Conservation (phyloP, 768 basidiomycete species). For the Terana coerulea region DNA sequence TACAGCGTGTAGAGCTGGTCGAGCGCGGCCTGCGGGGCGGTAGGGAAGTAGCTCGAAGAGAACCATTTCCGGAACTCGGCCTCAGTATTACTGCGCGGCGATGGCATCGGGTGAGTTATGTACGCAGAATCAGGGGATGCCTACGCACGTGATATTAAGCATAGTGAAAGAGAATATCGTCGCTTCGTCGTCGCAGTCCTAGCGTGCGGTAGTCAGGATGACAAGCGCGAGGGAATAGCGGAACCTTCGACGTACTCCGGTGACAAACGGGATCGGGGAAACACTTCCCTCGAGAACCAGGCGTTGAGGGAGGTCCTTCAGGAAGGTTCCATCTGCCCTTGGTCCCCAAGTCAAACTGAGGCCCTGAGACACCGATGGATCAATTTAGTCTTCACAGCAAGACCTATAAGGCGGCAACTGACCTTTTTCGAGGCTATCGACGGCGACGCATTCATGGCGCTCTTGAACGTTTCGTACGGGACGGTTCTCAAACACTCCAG, state of each 20-base stretch:
- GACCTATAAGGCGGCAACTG: background rate
- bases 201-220: background rate
- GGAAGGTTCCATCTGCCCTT: slow-evolving; percentile 44
- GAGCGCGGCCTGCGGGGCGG: slow-evolving; percentile 15
- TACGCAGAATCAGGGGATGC: background rate
- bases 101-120: background rate
- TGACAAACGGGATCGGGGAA: slow-evolving; percentile 47
- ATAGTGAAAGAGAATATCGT: slow-evolving; percentile 33
- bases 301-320: slow-evolving; percentile 37
- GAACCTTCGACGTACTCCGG: slow-evolving; percentile 26
- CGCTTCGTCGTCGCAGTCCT: slow-evolving; percentile 50
- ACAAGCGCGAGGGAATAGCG: background rate
- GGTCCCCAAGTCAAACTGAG: slow-evolving; percentile 42
- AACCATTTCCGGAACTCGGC: slow-evolving; percentile 16
- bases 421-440: slow-evolving; percentile 23
- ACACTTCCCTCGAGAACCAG: slow-evolving; percentile 41
- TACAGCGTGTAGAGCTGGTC: slow-evolving; percentile 20
- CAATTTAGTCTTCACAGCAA: background rate
- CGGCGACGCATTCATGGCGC: slow-evolving; percentile 31
- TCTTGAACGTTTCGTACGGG: slow-evolving; percentile 28
- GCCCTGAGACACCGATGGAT: background rate
- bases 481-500: slow-evolving; percentile 41
- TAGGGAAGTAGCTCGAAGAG: slow-evolving; percentile 20
- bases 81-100: slow-evolving; percentile 20
- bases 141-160: slow-evolving; percentile 28